phyloP scores from a whole-genome alignment of 176 grass and related monocot genomes.

The Phoenix dactylifera region DNA sequence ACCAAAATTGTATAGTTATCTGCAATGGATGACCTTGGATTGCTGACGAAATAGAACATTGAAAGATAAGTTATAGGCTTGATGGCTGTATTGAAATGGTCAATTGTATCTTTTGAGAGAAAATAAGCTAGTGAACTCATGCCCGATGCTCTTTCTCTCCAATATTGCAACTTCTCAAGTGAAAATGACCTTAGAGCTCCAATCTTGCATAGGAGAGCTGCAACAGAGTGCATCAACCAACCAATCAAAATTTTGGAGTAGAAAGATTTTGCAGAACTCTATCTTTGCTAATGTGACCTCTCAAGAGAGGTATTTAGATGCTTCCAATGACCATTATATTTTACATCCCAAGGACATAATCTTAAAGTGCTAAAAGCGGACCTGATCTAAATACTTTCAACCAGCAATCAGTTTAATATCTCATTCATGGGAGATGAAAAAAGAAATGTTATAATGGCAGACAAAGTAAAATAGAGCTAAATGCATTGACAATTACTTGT shows the following conservation, averaged over 20 bases:
- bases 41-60: constrained; percentile 74
- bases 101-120: constrained; percentile 71
- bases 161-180: constrained; percentile 58
- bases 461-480: too few species aligned
- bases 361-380: too few species aligned
- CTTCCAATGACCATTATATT: too few species aligned
- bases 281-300: too few species aligned
- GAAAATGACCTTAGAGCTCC: constrained; percentile 64
- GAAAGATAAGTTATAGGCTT: constrained; percentile 60
- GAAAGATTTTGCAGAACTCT: neutral
- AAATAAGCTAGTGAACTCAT: constrained; percentile 72
- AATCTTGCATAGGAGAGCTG: constrained; percentile 66
- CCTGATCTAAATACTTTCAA: too few species aligned
- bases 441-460: too few species aligned
- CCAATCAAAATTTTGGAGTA: neutral
- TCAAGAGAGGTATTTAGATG: too few species aligned
- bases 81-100: constrained; percentile 57
- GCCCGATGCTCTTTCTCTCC: constrained; percentile 72
- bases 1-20: constrained; percentile 58
- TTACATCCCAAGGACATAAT: too few species aligned
- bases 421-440: too few species aligned
- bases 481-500: too few species aligned
- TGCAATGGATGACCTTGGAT: constrained; percentile 41
- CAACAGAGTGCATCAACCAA: neutral
- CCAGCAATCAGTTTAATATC: too few species aligned